A percentile compares a stretch with the other conserved stretches of the same genome.
Evolutionary conservation across 73 alveolate genomes (phyloP).

Genomic region (Paramecium pentaurelia): DNA sequence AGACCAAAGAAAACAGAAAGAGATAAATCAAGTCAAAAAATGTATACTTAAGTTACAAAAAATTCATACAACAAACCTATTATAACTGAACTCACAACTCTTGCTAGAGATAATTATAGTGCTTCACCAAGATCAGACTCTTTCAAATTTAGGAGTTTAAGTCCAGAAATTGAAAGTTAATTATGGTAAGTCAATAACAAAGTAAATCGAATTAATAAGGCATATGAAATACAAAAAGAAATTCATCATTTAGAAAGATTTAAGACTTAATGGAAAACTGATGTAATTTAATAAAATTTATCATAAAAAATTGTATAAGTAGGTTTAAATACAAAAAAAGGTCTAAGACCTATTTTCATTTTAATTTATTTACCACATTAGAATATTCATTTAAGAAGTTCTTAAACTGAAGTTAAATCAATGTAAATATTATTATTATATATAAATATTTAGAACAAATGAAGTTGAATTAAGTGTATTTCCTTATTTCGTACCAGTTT

Average conservation of each 20-base stretch:
- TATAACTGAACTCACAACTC: not conserved
- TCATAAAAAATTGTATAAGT: not conserved
- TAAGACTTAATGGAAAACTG: slow-evolving; percentile 3
- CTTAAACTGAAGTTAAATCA: slow-evolving; percentile 11
- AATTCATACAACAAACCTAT: not conserved
- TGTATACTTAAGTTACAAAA: slow-evolving; percentile 1
- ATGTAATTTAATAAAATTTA: not conserved
- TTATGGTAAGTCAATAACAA: not conserved
- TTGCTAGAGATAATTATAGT: not conserved
- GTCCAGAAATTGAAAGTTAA: not conserved
- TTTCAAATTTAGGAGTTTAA: not conserved
- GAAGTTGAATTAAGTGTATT: slow-evolving; percentile 2
- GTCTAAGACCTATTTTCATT: not conserved
- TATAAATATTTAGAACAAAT: not conserved
- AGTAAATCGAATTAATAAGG: slow-evolving; percentile 4
- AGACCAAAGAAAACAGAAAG: not conserved
- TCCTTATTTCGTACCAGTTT: not conserved
- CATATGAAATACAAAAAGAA: slow-evolving; percentile 10
- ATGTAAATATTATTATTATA: not conserved
- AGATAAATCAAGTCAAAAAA: not conserved
- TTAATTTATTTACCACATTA: not conserved
- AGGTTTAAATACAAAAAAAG: slow-evolving; percentile 19
- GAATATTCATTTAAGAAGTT: not conserved
- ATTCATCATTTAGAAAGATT: slow-evolving; percentile 17
- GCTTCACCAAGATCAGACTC: not conserved